A percentile compares a stretch with the other conserved stretches of the same genome.
Evolutionary conservation across 306 rosid genomes (phyloP).

Genomic region (Gleditsia sinensis): DNA sequence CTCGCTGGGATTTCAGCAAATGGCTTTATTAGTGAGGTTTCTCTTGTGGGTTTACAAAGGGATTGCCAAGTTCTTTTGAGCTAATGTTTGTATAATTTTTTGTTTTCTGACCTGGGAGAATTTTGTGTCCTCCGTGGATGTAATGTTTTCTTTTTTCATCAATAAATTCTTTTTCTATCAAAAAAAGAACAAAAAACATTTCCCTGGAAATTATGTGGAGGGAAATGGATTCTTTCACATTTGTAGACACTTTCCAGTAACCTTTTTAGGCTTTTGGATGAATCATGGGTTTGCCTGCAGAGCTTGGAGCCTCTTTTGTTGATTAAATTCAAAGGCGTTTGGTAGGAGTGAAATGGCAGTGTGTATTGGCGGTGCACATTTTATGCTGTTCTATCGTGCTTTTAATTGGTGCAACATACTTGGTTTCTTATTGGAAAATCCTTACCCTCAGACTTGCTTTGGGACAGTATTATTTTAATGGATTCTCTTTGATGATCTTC

Average conservation of each 20-base stretch:
- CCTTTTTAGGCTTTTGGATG: neutral
- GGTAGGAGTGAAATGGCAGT: neutral
- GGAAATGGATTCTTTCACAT: neutral
- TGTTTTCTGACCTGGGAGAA: too few species aligned
- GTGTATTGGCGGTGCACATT: neutral
- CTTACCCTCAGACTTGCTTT: conserved; percentile 1
- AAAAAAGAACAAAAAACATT: neutral
- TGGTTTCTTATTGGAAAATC: neutral
- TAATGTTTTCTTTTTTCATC: too few species aligned
- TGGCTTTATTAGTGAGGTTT: too few species aligned
- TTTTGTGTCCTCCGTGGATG: too few species aligned
- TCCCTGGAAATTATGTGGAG: neutral
- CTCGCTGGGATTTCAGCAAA: too few species aligned
- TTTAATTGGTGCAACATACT: neutral
- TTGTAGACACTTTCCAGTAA: neutral
- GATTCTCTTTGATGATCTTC: conserved; percentile 10
- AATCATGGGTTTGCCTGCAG: neutral
- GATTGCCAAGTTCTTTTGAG: too few species aligned
- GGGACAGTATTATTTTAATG: conserved; percentile 9
- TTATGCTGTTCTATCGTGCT: neutral
- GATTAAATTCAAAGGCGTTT: neutral
- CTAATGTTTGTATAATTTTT: too few species aligned
- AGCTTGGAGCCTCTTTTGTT: neutral
- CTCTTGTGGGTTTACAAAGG: too few species aligned
- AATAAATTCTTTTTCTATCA: too few species aligned